Evolutionary conservation across 1,284 basidiomycete species (phyloP).

Genomic region (Cryptococcus maquisensis): DNA sequence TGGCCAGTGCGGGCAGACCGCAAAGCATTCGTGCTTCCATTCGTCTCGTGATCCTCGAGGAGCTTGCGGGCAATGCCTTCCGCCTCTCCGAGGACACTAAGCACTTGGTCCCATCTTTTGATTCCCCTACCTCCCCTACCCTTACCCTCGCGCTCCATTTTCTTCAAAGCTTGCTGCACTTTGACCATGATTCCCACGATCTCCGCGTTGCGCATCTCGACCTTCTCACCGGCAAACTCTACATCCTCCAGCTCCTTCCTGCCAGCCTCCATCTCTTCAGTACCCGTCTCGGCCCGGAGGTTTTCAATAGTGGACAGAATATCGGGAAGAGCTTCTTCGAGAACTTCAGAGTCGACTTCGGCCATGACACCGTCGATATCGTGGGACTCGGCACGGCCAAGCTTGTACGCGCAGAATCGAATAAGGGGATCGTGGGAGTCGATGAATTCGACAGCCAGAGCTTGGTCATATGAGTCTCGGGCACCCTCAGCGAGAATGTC

Average conservation of each 20-base stretch:
- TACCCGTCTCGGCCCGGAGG: conserved; percentile 32
- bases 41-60: conserved; percentile 66
- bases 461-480: conserved; percentile 72
- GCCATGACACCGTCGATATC: conserved; percentile 76
- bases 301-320: conserved; percentile 27
- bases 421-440: conserved; percentile 89
- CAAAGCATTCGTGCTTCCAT: conserved; percentile 29
- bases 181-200: conserved; percentile 80
- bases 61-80: conserved; percentile 75
- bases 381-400: conserved; percentile 63
- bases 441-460: conserved; percentile 75
- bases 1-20: conserved; percentile 37
- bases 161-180: conserved; percentile 71
- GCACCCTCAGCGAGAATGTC: conserved; percentile 62
- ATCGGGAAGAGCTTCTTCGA: conserved; percentile 51
- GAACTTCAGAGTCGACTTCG: conserved; percentile 54
- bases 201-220: conserved; percentile 86
- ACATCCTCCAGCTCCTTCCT: conserved; percentile 60
- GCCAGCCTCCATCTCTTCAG: conserved; percentile 53
- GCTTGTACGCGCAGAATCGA: conserved; percentile 84
- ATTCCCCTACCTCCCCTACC: conserved; percentile 31
- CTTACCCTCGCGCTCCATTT: conserved; percentile 30
- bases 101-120: conserved; percentile 71
- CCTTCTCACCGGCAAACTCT: conserved; percentile 73
- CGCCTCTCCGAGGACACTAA: conserved; percentile 78